Base-by-base conservation (phyloP, 2,329 filamentous ascomycete genomes). In the Blastomyces parvus region DNA sequence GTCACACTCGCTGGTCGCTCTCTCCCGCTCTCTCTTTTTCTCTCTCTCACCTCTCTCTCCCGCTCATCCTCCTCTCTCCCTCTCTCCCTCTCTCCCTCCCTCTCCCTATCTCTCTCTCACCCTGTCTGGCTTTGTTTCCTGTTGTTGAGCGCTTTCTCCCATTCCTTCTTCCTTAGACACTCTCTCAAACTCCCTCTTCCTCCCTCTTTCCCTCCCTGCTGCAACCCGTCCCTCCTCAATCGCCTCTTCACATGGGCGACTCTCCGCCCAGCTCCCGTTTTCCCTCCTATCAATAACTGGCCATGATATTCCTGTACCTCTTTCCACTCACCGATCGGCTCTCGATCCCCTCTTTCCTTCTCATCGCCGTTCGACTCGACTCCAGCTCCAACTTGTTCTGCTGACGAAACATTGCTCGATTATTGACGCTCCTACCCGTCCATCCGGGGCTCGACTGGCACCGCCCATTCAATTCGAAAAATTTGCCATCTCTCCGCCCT, bases 381-480 rank as follows among this genome's bases (percentile, higher is more conserved):
- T 36, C 50, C 36, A 53, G 44, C 46, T 62, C 63, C 44, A 60
- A 59, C 53, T 64, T 57, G 56, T 30, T 22, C 36, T 27, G 5
- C 6, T 14, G 25, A 58, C 36, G 33, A 25, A 58, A 19, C 19
- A 60, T 61, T 58, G 50, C 61, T 62, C 57, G 17, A 59, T 64
- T 60, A 60, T 48, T 62, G 48, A 59, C 61, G 53, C 57, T 13
- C 27, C 25, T 46, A 46, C 13, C 57, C 57, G 25, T 46, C 38
- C 48, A 36, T 2, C 61, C 66, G 52, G 62, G 57, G n/a, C 62
- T 66, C 58, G 71, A 72, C 67, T 67, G 69, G 64, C 62, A 67
- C 64, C 67, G 11, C 67, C 69, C 69, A 36, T 67, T 67, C 63
- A 69, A 65, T 64, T 65, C 68, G 33, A 36, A 36, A n/a, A n/a